A percentile compares a stretch with the other conserved stretches of the same genome.
Evolutionary conservation across 306 rosid species (phyloP).

Genomic region (Macrotyloma uniflorum): DNA sequence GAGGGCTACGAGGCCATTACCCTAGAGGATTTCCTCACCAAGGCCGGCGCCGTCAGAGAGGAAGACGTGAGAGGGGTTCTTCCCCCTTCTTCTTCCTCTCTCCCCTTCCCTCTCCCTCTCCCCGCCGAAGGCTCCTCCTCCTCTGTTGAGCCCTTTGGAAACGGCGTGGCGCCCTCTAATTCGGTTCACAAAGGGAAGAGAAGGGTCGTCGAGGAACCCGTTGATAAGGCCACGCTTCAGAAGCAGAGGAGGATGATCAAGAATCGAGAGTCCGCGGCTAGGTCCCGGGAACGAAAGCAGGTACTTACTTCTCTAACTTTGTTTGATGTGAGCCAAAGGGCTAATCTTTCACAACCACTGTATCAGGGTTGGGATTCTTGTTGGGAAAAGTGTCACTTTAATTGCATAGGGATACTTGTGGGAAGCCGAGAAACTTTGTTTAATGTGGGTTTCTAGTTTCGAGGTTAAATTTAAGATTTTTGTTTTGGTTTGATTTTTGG

Average conservation of each 20-base stretch:
- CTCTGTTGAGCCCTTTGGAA: constrained; percentile 37
- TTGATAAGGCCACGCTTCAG: constrained; percentile 82
- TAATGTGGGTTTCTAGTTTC: background rate
- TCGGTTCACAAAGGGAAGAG: constrained; percentile 55
- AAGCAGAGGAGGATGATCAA: constrained; percentile 86
- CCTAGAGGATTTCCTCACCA: constrained; percentile 69
- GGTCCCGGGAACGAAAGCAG: constrained; percentile 96
- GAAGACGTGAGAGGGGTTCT: constrained; percentile 50
- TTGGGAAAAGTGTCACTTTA: no score
- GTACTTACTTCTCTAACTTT: constrained; percentile 18
- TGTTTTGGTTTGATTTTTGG: background rate
- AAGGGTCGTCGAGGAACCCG: constrained; percentile 59
- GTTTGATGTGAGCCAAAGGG: background rate
- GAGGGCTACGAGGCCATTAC: constrained; percentile 40
- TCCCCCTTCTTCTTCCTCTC: background rate
- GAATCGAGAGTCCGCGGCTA: constrained; percentile 91
- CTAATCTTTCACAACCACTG: no score
- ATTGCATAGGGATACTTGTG: background rate
- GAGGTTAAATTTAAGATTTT: background rate
- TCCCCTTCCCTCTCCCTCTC: background rate
- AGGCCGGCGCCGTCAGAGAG: constrained; percentile 59
- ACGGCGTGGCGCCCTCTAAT: background rate
- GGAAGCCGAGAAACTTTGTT: background rate
- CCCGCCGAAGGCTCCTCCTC: constrained; percentile 16
- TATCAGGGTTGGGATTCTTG: no score